Base-by-base conservation (phyloP, 306 rosid genomes). In the Glycine soja region DNA sequence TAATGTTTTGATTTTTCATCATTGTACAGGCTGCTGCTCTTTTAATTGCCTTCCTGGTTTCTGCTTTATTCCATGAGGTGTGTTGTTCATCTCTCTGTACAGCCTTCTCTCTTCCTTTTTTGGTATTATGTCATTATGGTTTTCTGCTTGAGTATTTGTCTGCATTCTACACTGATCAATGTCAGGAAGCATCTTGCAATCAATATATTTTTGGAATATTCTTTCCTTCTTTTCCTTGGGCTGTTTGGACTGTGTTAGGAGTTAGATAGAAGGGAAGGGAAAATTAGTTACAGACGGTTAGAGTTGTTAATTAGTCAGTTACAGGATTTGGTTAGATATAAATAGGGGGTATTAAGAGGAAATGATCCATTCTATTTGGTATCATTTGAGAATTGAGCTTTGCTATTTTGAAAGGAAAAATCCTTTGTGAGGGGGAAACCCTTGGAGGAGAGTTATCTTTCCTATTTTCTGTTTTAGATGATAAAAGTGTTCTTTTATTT, bases 31-130 rank as follows among this genome's bases (percentile, higher is more conserved):
- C 90, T 43, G 89, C 73, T 73, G 89, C 98, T 10, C n/a, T 92
- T 70, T 7, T 96, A 66, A 88, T 96, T 13, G 83, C 90, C 18
- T 96, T 93, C 81, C 85, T 96, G 54, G 93, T 93, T 76, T 96
- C 99, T 81, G 99, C 98, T 3, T 83, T 91, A 78, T 93, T 96
- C 83, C 99, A 96, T 66, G 99, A 96, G 99, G 99, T 95, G 82
- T 53, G 63, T 50, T 30, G 36, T 80, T 70, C 30, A 4, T 43
- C 79, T 85, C 47, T n/a, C 56, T 70, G 4, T 72, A 40, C 77
- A 16, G n/a, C 69, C 79, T 8, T 3, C 42, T 34, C 62, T 36
- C 36, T 16, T 59, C 14, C 9, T 72, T 52, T 46, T 65, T 34
- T 58, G 9, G 4, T 72, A 16, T 7, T 36, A n/a, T 62, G 58